Conservation (phyloP, 257 asterid species). For the Hygrophila difformis region DNA sequence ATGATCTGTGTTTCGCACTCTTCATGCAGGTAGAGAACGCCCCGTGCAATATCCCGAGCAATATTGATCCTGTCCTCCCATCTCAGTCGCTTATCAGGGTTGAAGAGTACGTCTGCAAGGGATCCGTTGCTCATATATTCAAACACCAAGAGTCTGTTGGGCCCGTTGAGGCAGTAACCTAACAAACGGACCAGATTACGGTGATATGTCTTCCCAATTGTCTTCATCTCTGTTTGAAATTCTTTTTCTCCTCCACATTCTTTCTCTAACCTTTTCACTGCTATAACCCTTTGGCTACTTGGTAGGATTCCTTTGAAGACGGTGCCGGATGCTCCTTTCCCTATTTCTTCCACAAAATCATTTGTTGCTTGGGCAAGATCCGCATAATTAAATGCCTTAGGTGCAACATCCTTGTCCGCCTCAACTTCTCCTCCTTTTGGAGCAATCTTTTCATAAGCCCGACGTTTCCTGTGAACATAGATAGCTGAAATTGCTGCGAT, state of each 20-base stretch:
- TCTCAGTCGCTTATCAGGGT: constrained; percentile 7
- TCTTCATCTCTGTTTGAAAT: constrained; percentile 40
- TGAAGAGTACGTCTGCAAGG: constrained; percentile 29
- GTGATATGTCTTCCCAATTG: constrained; percentile 44
- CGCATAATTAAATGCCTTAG: constrained; percentile 23
- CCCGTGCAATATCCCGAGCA: constrained; percentile 36
- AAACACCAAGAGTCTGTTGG: constrained; percentile 33
- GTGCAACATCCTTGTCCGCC: constrained; percentile 21
- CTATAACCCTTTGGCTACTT: constrained; percentile 18
- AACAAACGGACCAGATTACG: constrained; percentile 41
- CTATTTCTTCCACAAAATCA: constrained; percentile 36
- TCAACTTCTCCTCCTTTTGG: constrained; percentile 8
- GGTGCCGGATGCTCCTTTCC: constrained; percentile 39
- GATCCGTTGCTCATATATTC: constrained; percentile 57
- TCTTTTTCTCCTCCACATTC: constrained; percentile 32
- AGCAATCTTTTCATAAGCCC: constrained; percentile 13
- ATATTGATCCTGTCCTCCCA: constrained; percentile 34
- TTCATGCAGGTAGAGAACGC: constrained; percentile 48
- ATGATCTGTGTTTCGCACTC: constrained; percentile 50
- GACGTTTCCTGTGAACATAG: not conserved
- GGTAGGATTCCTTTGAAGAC: constrained; percentile 35
- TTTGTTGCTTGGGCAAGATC: constrained; percentile 27
- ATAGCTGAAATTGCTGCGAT: not conserved
- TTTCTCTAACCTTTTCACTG: constrained; percentile 40
- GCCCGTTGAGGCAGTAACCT: constrained; percentile 43